Conservation (phyloP, 306 rosid genomes). For the Casuarina cunninghamiana region DNA sequence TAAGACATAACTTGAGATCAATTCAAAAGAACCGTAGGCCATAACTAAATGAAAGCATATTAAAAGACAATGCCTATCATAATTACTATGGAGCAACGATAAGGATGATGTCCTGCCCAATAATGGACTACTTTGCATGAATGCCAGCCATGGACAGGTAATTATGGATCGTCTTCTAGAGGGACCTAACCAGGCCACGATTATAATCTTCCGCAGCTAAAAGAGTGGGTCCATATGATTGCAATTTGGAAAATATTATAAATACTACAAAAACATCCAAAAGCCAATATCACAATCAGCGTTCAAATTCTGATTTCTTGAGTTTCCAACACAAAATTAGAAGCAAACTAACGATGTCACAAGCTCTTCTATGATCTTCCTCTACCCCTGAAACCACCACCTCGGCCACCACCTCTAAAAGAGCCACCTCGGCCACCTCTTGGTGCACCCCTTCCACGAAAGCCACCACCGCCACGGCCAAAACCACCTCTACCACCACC, state of each 20-base stretch:
- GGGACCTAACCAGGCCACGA: not conserved
- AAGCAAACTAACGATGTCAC: slow-evolving; percentile 30
- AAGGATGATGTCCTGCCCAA: not conserved
- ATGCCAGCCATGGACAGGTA: not conserved
- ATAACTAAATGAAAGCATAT: not conserved
- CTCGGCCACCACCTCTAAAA: slow-evolving; percentile 69
- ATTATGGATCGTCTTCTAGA: not conserved
- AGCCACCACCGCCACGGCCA: slow-evolving; percentile 59
- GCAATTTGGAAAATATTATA: slow-evolving; percentile 9
- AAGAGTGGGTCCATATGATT: not conserved
- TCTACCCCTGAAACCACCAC: slow-evolving; percentile 89
- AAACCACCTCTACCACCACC: slow-evolving; percentile 51
- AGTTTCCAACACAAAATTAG: slow-evolving; percentile 26
- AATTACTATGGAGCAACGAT: not conserved
- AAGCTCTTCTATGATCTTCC: slow-evolving; percentile 59
- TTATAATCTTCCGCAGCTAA: not conserved
- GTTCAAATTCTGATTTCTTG: slow-evolving; percentile 17
- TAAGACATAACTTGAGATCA: not conserved
- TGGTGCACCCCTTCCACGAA: slow-evolving; percentile 82
- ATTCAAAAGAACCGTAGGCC: not conserved
- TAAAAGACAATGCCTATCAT: not conserved
- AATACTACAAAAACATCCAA: slow-evolving; percentile 20
- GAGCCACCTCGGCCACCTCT: slow-evolving; percentile 84
- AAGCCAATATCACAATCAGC: slow-evolving; percentile 19
- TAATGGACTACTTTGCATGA: not conserved